phyloP scores from a whole-genome alignment of 495 filamentous ascomycete species.

The Xylaria bambusicola region DNA sequence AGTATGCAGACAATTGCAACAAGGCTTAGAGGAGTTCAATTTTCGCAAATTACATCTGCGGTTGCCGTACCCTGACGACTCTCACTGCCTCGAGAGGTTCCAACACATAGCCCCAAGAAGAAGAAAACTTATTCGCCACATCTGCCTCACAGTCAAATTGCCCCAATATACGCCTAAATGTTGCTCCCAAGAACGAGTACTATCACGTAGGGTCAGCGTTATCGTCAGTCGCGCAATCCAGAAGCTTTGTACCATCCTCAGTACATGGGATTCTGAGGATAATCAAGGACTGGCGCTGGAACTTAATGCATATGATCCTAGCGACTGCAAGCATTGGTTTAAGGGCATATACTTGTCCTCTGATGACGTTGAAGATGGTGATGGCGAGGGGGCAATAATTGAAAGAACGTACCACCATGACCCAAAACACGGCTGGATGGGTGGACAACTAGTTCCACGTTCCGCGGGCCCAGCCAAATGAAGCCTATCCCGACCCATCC shows the following conservation, averaged over 20 bases:
- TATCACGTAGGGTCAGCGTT: background rate
- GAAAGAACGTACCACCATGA: background rate
- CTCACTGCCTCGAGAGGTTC: background rate
- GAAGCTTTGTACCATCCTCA: background rate
- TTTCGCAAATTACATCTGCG: background rate
- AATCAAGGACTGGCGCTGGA: slow-evolving; percentile 22
- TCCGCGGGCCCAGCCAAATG: background rate
- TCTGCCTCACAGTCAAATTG: background rate
- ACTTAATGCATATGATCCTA: slow-evolving; percentile 23
- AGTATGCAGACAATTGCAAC: background rate
- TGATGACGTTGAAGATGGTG: slow-evolving; percentile 13
- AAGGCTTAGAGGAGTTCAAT: background rate
- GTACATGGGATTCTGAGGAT: background rate
- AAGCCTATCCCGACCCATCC: background rate
- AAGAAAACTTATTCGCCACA: background rate
- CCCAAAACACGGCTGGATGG: background rate
- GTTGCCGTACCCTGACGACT: background rate
- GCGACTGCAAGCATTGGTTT: slow-evolving; percentile 28
- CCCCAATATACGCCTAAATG: background rate
- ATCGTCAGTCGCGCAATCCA: background rate
- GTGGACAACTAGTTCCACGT: background rate
- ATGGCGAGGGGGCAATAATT: background rate
- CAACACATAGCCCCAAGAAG: background rate
- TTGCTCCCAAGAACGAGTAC: background rate
- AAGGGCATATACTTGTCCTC: slow-evolving; percentile 22